phyloP scores from a whole-genome alignment of 208 protist species.

The Lotmaria passim region DNA sequence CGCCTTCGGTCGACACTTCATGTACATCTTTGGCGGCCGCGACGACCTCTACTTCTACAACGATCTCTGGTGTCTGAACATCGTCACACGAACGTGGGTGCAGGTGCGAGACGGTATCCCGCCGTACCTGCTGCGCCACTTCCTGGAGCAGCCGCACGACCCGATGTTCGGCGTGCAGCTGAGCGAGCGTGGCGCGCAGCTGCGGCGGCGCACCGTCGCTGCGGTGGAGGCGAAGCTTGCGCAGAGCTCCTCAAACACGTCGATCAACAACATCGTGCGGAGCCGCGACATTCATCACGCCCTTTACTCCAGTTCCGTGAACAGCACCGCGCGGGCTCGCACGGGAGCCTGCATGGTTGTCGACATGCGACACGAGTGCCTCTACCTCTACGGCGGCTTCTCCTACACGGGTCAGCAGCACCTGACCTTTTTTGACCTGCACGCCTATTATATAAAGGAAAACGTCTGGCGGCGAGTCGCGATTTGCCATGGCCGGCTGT shows the following conservation, averaged over 20 bases:
- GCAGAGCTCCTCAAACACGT: background rate
- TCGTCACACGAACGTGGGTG: constrained; percentile 56
- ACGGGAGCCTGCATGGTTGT: constrained; percentile 63
- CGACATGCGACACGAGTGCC: constrained; percentile 36
- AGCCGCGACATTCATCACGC: constrained; percentile 19
- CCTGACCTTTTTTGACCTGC: constrained; percentile 61
- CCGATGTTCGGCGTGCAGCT: constrained; percentile 20
- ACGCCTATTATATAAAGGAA: constrained; percentile 56
- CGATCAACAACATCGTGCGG: constrained; percentile 15
- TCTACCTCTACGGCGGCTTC: constrained; percentile 76
- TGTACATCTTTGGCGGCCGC: constrained; percentile 76
- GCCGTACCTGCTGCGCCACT: constrained; percentile 35
- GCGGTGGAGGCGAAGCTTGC: constrained; percentile 28
- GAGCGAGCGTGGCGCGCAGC: constrained; percentile 26
- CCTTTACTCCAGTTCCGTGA: constrained; percentile 33
- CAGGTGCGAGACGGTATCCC: constrained; percentile 62
- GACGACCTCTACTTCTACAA: constrained; percentile 68
- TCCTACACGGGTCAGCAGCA: constrained; percentile 36
- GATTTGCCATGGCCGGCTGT: constrained; percentile 30
- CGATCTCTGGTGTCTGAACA: constrained; percentile 76
- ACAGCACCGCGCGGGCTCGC: constrained; percentile 57
- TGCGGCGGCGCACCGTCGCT: constrained; percentile 24
- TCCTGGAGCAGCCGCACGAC: constrained; percentile 48
- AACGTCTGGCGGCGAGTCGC: constrained; percentile 54
- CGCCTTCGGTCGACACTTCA: constrained; percentile 52